Percentiles rank a stretch among this genome's conserved stretches.
Conservation (phyloP, 2,329 filamentous ascomycete species). For the Penicillium sp. region DNA sequence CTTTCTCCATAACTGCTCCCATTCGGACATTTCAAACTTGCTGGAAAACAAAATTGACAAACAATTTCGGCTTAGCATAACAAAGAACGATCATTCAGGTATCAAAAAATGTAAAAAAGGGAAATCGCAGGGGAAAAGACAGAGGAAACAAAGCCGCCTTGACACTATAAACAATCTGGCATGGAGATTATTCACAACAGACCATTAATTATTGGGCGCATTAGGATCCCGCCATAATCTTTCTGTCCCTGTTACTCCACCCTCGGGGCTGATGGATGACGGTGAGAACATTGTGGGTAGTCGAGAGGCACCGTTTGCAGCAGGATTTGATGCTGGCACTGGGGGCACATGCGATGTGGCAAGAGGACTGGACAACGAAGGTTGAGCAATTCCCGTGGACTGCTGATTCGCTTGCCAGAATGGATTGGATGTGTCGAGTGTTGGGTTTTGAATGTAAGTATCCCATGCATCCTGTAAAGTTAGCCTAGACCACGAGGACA, state of each 20-base stretch:
- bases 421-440: conserved; percentile 42
- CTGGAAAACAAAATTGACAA: background rate
- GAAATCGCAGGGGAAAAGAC: background rate
- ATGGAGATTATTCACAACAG: background rate
- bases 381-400: conserved; percentile 13
- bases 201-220: conserved; percentile 14
- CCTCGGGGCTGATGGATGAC: conserved; percentile 16
- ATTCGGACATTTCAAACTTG: background rate
- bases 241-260: conserved; percentile 12
- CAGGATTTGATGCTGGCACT: conserved; percentile 12
- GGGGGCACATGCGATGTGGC: conserved; percentile 20
- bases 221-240: conserved; percentile 13
- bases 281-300: conserved; percentile 17
- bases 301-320: conserved; percentile 16
- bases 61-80: background rate
- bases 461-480: conserved; percentile 65
- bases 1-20: background rate
- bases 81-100: background rate
- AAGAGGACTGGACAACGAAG: conserved; percentile 24
- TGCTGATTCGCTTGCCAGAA: conserved; percentile 36
- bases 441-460: conserved; percentile 65
- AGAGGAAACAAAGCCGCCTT: no score
- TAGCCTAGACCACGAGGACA: conserved; percentile 11
- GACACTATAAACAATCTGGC: no score
- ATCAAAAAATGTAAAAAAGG: background rate